Evolutionary conservation across 345 rosid genomes (phyloP), one percentile per base, ranked within the genome.

Genomic region (Clausena lansium): DNA sequence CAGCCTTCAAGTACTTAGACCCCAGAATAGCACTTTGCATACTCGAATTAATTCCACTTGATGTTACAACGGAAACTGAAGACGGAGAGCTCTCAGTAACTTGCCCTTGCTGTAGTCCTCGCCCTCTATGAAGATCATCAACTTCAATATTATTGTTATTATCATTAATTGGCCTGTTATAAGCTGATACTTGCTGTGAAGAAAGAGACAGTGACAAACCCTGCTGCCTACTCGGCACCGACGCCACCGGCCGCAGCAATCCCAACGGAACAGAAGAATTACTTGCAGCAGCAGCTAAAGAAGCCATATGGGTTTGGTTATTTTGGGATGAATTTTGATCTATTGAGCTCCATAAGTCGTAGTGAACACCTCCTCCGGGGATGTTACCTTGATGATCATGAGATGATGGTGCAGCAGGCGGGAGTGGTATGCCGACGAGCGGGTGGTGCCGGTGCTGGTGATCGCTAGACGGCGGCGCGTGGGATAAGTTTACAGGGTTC

Each of bases 1-100:
- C 85, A 11, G 92, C 94, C 77, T 78, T 87, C 81, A 93, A 78
- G 90, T 90, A 93, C 85, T 84, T 87, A 0, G 96, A 88, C 50
- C 88, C 86, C 87, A 86, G 71, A 58, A 72, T 75, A 47, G 38
- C 81, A 28, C 79, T 78, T 58, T 84, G 89, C 76, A 71, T 67
- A 6, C 84, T 76, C 3, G 84, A 76, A 14, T 45, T 45, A 45
- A 85, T 78, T 70, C 85, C 87, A 45, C 83, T 87, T 35, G 93
- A 82, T 75, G 50, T 45, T 3, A 80, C 83, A 5, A 57, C 81
- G 2, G 84, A 80, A 6, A 76, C 88, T 17, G 90, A 81, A 22
- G 88, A 69, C 0, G 90, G 80, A 52, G 89, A 87, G 69, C 82
- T 82, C 68, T 77, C 85, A 11, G 85, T 76, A 36, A 62, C 66